Evolutionary conservation across 202 grass and related monocot genomes (phyloP).

Genomic region (Carex arenaria): DNA sequence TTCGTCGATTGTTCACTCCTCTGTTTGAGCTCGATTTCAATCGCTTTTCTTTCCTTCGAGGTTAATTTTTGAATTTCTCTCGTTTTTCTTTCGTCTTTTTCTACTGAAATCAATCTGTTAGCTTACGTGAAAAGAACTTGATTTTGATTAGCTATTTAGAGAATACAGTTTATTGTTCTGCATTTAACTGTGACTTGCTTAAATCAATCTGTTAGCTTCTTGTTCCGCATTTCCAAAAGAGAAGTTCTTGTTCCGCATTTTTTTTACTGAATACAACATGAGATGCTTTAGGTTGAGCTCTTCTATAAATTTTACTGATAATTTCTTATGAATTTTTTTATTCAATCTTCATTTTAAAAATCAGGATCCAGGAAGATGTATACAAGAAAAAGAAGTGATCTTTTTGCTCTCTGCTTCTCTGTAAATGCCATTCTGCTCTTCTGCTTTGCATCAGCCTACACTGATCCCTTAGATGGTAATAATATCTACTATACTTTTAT

Average conservation of each 20-base stretch:
- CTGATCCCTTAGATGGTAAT: constrained; percentile 59
- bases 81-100: neutral
- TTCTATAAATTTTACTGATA: neutral
- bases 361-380: neutral
- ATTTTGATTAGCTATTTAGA: no score
- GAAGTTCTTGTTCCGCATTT: no score
- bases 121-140: no score
- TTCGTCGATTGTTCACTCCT: neutral
- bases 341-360: neutral
- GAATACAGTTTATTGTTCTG: no score
- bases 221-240: no score
- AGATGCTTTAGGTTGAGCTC: constrained; percentile 2
- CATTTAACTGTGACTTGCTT: no score
- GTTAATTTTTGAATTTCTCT: neutral
- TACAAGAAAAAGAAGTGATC: constrained; percentile 14
- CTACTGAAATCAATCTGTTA: neutral
- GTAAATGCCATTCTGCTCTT: constrained; percentile 31
- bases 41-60: neutral
- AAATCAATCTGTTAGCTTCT: no score
- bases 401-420: constrained; percentile 21
- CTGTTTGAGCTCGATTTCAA: neutral
- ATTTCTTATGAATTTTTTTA: neutral
- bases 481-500: neutral
- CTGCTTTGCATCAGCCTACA: constrained; percentile 32
- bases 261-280: no score